A percentile compares a stretch with the other conserved stretches of the same genome.
phyloP scores from a whole-genome alignment of 2,329 filamentous ascomycete genomes.

The Monosporascus sp. region DNA sequence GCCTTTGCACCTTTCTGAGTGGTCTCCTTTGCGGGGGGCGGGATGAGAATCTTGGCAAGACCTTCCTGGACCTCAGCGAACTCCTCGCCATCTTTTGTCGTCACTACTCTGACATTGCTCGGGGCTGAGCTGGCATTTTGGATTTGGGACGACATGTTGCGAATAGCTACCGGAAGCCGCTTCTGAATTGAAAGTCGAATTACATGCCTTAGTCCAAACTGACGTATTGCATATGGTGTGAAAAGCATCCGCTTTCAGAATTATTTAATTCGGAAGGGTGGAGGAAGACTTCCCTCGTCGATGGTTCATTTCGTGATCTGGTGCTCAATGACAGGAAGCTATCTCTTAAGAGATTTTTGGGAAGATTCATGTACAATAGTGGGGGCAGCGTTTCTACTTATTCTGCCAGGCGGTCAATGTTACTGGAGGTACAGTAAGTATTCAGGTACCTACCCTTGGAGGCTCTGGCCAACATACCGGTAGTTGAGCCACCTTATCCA shows the following conservation, averaged over 20 bases:
- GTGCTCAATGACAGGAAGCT: too few species aligned
- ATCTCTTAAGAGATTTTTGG: too few species aligned
- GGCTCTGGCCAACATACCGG: too few species aligned
- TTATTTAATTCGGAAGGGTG: background rate
- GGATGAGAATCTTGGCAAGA: constrained; percentile 52
- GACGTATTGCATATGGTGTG: background rate
- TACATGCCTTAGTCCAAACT: constrained; percentile 13
- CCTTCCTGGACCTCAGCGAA: constrained; percentile 52
- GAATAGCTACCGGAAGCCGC: constrained; percentile 11
- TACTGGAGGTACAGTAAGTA: too few species aligned
- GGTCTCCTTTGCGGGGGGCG: constrained; percentile 32
- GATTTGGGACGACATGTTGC: constrained; percentile 21
- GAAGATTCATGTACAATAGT: too few species aligned
- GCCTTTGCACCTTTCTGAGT: constrained; percentile 32
- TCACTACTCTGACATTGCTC: constrained; percentile 27
- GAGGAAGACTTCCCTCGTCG: constrained; percentile 1
- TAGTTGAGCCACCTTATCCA: too few species aligned
- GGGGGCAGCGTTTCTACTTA: too few species aligned
- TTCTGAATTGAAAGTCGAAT: constrained; percentile 6
- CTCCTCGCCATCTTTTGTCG: constrained; percentile 40
- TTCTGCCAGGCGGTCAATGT: too few species aligned
- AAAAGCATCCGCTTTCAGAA: constrained; percentile 7
- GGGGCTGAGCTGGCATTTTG: constrained; percentile 16
- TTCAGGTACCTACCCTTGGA: too few species aligned
- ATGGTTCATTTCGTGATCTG: background rate